Conservation (phyloP, 305 asterid genomes). For the Rubia tinctorum region DNA sequence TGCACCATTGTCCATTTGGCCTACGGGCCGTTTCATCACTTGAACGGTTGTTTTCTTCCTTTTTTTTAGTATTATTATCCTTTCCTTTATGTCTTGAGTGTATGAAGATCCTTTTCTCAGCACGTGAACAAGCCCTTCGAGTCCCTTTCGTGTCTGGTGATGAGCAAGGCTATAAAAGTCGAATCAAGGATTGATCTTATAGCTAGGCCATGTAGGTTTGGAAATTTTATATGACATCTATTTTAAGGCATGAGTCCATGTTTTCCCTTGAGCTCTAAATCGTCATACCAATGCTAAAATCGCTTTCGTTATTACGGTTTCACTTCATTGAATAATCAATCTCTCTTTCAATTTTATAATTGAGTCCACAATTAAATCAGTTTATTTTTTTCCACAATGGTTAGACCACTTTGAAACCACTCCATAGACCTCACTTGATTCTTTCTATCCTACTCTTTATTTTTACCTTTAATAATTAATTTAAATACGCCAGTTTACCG, state of each 20-base stretch:
- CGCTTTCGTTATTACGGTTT: too few species aligned
- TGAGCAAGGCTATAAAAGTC: neutral
- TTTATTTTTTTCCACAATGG: too few species aligned
- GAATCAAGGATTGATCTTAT: neutral
- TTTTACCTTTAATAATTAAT: too few species aligned
- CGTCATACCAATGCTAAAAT: too few species aligned
- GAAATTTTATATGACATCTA: neutral
- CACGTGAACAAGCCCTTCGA: conserved; percentile 2
- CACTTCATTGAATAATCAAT: too few species aligned
- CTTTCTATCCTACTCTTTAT: too few species aligned
- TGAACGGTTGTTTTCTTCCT: neutral
- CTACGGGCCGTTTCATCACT: neutral
- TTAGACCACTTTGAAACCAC: too few species aligned
- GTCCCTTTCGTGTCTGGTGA: neutral
- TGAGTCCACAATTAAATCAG: too few species aligned
- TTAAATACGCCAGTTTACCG: too few species aligned
- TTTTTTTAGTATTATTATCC: neutral
- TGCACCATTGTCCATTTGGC: neutral
- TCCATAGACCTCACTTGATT: too few species aligned
- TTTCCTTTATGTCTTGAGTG: neutral
- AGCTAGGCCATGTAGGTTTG: neutral
- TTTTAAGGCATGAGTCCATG: neutral
- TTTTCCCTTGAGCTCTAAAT: too few species aligned
- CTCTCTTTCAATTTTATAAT: too few species aligned
- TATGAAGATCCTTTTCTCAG: neutral